Base-by-base conservation (phyloP, 805 yeast species). In the Candida incommunis region DNA sequence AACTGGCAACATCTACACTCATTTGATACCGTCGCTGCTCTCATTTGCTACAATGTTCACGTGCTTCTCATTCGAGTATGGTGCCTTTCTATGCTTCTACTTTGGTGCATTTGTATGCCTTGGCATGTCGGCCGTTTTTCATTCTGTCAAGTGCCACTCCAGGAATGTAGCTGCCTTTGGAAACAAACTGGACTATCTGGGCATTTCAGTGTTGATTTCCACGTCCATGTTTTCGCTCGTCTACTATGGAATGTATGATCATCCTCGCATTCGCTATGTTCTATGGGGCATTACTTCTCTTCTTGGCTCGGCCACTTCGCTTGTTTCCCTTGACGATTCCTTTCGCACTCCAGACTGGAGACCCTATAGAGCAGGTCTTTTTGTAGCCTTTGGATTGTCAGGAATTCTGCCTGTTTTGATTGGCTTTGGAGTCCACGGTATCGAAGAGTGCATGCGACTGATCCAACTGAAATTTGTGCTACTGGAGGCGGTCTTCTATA, bases 381-480 rank as follows among this genome's bases (percentile, higher is more conserved):
- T 87, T 62, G 79, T 87, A 5, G 53, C 72, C 2, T 87, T 88
- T 63, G 96, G 96, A 0, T 66, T 85, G 20, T 76, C 86, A 1
- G 90, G 92, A 0, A 68, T 74, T 0, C 60, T 85, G 3, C 96
- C 96, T 0, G 70, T 87, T 1, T 44, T 74, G 0, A 67, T 66
- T 11, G 87, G 88, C 0, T 49, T 71, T 2, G 46, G 50, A 15
- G 44, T 55, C 9, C 76, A 67, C 52, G 94, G 92, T 0, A 48
- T 57, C 18, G 54, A 56, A 2, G 75, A 67, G 42, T 71, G 81
- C 3, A 60, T 64, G 41, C 53, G 54, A 2, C 64, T 88, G 43
- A 66, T 80, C 5, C 77, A 77, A 22, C 62, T 83, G 20, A 59
- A 58, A 18, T 86, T 82, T 79, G 66, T 87, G 13, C 51, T 79